Evolutionary conservation across 2,329 filamentous ascomycete genomes (phyloP).

Genomic region (Zelopaecilomyces penicillatus): DNA sequence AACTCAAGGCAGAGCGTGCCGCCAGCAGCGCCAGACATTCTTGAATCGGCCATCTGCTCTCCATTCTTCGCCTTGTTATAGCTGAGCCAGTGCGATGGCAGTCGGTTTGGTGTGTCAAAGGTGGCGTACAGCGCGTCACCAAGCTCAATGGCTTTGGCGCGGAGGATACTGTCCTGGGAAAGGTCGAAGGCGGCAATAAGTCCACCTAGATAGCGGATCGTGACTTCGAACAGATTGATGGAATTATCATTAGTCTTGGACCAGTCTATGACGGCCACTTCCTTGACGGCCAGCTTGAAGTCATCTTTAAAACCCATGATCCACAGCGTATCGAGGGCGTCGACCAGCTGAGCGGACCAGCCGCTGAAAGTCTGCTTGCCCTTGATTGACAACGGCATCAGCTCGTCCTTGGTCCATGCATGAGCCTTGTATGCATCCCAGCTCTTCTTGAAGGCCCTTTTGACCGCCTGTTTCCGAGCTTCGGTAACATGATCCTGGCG

Average conservation of each 20-base stretch:
- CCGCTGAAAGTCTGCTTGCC: conserved; percentile 42
- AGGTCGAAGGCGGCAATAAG: conserved; percentile 45
- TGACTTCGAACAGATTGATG: conserved; percentile 57
- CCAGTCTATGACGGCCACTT: conserved; percentile 47
- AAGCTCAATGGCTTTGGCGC: conserved; percentile 43
- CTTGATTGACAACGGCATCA: conserved; percentile 39
- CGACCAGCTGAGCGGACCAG: conserved; percentile 52
- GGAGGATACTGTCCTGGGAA: conserved; percentile 35
- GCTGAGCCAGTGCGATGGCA: conserved; percentile 39
- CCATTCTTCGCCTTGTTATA: conserved; percentile 34
- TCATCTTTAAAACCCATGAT: conserved; percentile 52
- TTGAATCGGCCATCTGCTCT: conserved; percentile 24
- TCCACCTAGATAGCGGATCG: conserved; percentile 46
- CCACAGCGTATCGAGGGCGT: conserved; percentile 50
- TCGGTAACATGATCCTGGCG: conserved; percentile 27
- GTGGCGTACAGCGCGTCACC: conserved; percentile 45
- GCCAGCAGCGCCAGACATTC: conserved; percentile 35
- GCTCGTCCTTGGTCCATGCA: conserved; percentile 50
- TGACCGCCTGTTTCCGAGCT: conserved; percentile 29
- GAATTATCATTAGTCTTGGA: conserved; percentile 31
- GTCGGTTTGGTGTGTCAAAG: conserved; percentile 47
- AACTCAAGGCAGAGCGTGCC: conserved; percentile 69
- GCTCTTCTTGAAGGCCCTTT: conserved; percentile 32
- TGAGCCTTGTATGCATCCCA: conserved; percentile 46
- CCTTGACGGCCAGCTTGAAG: conserved; percentile 41